A percentile compares a stretch with the other conserved stretches of the same genome.
phyloP scores from a whole-genome alignment of 371 early-diverging fungal species.

The Apophysomyces trapeziformis region DNA sequence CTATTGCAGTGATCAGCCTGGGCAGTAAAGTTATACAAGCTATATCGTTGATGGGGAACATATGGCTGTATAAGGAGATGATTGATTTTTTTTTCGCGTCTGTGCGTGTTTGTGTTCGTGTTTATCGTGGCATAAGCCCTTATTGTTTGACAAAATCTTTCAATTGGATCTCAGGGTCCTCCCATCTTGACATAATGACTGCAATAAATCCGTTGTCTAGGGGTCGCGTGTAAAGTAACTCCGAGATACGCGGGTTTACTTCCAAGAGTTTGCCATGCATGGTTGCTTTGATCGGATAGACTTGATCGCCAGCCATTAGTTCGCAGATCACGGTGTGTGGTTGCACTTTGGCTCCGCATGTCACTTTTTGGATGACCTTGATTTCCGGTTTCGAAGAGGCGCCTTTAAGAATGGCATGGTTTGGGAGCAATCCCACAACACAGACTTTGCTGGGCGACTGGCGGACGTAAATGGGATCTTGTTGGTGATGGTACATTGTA shows the following conservation, averaged over 20 bases:
- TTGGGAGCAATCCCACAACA: conserved; percentile 39
- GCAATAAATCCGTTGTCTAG: conserved; percentile 50
- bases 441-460: conserved; percentile 59
- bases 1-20: no score
- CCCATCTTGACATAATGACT: conserved; percentile 38
- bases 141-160: not conserved
- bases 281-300: conserved; percentile 33
- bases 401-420: conserved; percentile 18
- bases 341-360: conserved; percentile 30
- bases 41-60: no score
- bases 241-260: conserved; percentile 40
- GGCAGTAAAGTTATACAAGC: no score
- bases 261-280: conserved; percentile 51
- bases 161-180: not conserved
- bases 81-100: not conserved
- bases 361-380: conserved; percentile 8
- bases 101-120: not conserved
- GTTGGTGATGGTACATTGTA: conserved; percentile 29
- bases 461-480: conserved; percentile 39
- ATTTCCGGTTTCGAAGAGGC: conserved; percentile 4
- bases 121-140: not conserved
- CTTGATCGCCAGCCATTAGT: conserved; percentile 19
- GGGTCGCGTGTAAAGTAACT: conserved; percentile 30
- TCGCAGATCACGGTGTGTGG: conserved; percentile 32
- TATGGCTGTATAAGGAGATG: not conserved